Percentiles rank a stretch among this genome's conserved stretches.
These are phyloP conservation scores for Diaporthe caulivora DNA, from an alignment of 2,329 filamentous ascomycete species.

Conservation along the genomic window DNA sequence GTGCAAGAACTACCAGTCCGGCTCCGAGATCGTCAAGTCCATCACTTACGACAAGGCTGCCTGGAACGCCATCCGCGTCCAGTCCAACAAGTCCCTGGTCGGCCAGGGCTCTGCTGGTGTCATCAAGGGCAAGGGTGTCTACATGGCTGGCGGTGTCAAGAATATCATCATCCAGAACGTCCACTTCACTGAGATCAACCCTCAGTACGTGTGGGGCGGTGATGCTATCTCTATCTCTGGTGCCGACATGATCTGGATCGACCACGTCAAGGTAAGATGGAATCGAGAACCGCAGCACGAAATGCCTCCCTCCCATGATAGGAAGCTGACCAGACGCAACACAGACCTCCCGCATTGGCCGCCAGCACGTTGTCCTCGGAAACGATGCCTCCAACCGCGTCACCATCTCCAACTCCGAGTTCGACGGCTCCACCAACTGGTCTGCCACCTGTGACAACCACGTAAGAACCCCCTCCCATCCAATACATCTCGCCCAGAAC, in stretches of 20 bases:
- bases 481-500: too few relatives aligned
- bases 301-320: neutral
- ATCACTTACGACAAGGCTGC: conserved; percentile 66
- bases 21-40: conserved; percentile 56
- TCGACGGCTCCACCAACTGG: conserved; percentile 66
- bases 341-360: conserved; percentile 68
- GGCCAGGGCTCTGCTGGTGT: conserved; percentile 65
- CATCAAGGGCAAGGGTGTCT: conserved; percentile 70
- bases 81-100: conserved; percentile 69
- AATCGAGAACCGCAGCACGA: too few relatives aligned
- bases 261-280: conserved; percentile 36
- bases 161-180: conserved; percentile 74
- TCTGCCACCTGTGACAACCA: conserved; percentile 70
- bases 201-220: conserved; percentile 70
- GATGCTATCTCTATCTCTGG: conserved; percentile 67
- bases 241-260: conserved; percentile 43
- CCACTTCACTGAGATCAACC: conserved; percentile 67
- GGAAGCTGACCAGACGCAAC: conserved; percentile 46
- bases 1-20: conserved; percentile 70
- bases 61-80: conserved; percentile 62
- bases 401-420: conserved; percentile 71
- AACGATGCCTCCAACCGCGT: conserved; percentile 57
- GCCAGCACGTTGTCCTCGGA: conserved; percentile 59
- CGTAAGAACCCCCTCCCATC: conserved; percentile 23
- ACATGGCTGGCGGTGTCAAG: conserved; percentile 57